Evolutionary conservation across 306 rosid species (phyloP).

Genomic region (Bauhinia variegata): DNA sequence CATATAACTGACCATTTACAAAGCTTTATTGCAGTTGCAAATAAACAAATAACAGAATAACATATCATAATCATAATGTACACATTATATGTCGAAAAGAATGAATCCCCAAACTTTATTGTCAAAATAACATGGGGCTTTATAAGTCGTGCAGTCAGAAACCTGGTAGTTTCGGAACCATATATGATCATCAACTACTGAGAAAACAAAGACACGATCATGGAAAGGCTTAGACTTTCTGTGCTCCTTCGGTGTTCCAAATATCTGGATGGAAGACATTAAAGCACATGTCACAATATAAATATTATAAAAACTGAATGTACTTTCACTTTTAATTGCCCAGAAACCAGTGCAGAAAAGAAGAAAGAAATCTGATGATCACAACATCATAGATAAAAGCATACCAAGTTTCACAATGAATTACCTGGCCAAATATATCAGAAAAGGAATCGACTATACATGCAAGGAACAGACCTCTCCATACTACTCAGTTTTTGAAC

Average conservation of each 20-base stretch:
- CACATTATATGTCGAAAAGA: not conserved
- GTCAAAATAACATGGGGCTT: conserved; percentile 21
- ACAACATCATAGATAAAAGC: too few species aligned
- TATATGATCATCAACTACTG: conserved; percentile 89
- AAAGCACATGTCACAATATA: conserved; percentile 7
- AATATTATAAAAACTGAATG: not conserved
- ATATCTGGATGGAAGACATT: conserved; percentile 54
- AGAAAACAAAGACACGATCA: conserved; percentile 96
- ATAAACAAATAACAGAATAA: not conserved
- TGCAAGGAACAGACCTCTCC: too few species aligned
- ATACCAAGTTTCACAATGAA: too few species aligned
- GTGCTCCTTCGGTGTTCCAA: conserved; percentile 90
- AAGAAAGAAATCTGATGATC: too few species aligned
- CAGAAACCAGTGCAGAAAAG: not conserved
- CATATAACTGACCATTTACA: not conserved
- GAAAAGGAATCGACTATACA: not conserved
- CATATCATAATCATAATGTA: not conserved
- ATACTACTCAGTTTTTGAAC: too few species aligned
- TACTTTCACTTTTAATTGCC: not conserved
- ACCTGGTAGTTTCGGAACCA: conserved; percentile 99
- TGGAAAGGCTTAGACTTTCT: conserved; percentile 81
- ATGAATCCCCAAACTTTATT: not conserved
- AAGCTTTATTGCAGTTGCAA: too few species aligned
- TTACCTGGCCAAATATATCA: not conserved
- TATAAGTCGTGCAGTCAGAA: conserved; percentile 33